A percentile compares a stretch with the other conserved stretches of the same genome.
Conservation (phyloP, 2,329 filamentous ascomycete species). For the Phyllosticta paracitricarpa region DNA sequence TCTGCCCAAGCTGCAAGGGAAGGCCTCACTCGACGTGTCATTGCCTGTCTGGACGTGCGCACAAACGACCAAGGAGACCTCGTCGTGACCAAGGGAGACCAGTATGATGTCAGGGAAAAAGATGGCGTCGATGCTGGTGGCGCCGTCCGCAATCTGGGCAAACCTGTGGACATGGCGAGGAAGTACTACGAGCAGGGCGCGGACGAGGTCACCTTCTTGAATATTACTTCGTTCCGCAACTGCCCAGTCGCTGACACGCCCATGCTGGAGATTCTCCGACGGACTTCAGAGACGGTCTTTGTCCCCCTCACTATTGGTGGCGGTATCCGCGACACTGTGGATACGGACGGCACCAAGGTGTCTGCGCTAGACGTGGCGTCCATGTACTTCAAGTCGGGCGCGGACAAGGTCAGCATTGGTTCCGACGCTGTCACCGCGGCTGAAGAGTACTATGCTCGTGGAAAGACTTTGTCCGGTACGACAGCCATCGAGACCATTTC, state of each 20-base stretch:
- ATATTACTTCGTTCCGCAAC: conserved; percentile 96
- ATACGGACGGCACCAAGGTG: conserved; percentile 78
- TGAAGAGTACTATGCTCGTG: conserved; percentile 73
- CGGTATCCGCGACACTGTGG: conserved; percentile 85
- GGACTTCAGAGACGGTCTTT: conserved; percentile 83
- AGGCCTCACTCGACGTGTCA: conserved; percentile 83
- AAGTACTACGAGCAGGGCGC: conserved; percentile 94
- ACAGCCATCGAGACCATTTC: conserved; percentile 96
- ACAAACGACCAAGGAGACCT: conserved; percentile 90
- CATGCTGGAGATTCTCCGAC: conserved; percentile 88
- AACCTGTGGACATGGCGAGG: conserved; percentile 89
- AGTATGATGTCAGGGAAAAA: conserved; percentile 97
- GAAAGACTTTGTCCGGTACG: conserved; percentile 60
- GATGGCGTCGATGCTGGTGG: conserved; percentile 44
- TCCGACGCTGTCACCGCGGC: conserved; percentile 89
- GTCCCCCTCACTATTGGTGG: conserved; percentile 93
- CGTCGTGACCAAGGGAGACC: conserved; percentile 96
- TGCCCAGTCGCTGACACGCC: conserved; percentile 84
- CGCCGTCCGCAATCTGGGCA: conserved; percentile 82
- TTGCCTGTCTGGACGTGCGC: conserved; percentile 91
- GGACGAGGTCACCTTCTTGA: conserved; percentile 94
- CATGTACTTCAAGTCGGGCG: conserved; percentile 94
- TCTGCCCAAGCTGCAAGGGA: conserved; percentile 34
- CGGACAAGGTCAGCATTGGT: conserved; percentile 95
- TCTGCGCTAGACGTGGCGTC: conserved; percentile 86